Percentiles rank a stretch among this genome's conserved stretches.
These are phyloP conservation scores for Cronartium quercuum DNA, from an alignment of 1,284 basidiomycete species.

Conservation along the genomic window DNA sequence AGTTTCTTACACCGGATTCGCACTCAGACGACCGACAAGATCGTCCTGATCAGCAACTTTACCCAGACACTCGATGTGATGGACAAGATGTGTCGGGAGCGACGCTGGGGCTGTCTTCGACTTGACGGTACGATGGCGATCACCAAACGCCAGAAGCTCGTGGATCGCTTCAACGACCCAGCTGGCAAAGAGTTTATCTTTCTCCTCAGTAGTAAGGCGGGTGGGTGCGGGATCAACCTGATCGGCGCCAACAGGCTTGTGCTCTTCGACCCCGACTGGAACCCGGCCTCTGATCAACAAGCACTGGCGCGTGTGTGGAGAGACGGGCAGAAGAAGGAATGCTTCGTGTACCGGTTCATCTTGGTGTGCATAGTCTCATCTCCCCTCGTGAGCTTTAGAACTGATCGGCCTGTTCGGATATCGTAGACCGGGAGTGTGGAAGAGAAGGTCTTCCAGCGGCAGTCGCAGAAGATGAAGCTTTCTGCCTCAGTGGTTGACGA, in stretches of 20 bases:
- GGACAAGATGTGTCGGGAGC: slow-evolving; percentile 68
- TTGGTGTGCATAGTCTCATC: slow-evolving; percentile 5
- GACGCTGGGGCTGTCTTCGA: slow-evolving; percentile 83
- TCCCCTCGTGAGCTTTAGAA: not conserved
- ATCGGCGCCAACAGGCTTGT: slow-evolving; percentile 95
- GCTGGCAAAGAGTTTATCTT: slow-evolving; percentile 92
- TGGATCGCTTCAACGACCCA: slow-evolving; percentile 95
- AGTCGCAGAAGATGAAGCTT: slow-evolving; percentile 86
- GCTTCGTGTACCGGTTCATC: slow-evolving; percentile 26
- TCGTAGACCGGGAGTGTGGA: slow-evolving; percentile 97
- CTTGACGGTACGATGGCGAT: slow-evolving; percentile 91
- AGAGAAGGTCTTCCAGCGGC: slow-evolving; percentile 61
- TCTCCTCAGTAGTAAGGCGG: slow-evolving; percentile 90
- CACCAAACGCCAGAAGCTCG: slow-evolving; percentile 90
- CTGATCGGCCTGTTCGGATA: slow-evolving; percentile 54
- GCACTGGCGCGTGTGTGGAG: slow-evolving; percentile 98
- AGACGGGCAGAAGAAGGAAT: slow-evolving; percentile 91
- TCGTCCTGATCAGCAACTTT: slow-evolving; percentile 96
- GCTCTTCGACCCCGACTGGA: slow-evolving; percentile 97
- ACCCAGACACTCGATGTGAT: slow-evolving; percentile 95
- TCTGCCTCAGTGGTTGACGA: slow-evolving; percentile 97
- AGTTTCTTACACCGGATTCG: slow-evolving; percentile 80
- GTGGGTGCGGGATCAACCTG: slow-evolving; percentile 95
- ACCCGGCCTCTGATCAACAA: slow-evolving; percentile 96
- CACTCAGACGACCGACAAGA: slow-evolving; percentile 85